Evolutionary conservation across 495 filamentous ascomycete species (phyloP).

Genomic region (Aspergillus wentii): DNA sequence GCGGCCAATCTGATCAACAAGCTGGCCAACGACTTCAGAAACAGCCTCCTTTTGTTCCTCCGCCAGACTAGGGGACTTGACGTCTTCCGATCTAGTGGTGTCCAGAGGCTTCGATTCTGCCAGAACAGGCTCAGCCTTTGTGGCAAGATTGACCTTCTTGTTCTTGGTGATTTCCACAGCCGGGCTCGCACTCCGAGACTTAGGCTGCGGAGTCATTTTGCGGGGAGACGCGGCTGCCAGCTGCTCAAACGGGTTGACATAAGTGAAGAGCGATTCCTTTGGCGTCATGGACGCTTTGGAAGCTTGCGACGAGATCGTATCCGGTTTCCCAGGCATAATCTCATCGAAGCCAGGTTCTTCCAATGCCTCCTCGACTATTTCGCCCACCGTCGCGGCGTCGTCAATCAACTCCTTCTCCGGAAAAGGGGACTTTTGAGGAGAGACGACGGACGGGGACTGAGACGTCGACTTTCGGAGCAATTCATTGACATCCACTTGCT

Average conservation of each 20-base stretch:
- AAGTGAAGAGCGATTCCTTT: slow-evolving; percentile 62
- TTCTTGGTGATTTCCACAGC: slow-evolving; percentile 23
- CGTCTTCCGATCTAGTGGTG: slow-evolving; percentile 13
- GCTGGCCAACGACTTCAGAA: slow-evolving; percentile 61
- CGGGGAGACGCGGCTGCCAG: slow-evolving; percentile 64
- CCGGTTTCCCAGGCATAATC: slow-evolving; percentile 21
- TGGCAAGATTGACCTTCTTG: slow-evolving; percentile 19
- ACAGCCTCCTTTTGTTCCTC: slow-evolving; percentile 58
- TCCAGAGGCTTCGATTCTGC: slow-evolving; percentile 3
- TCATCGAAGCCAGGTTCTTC: slow-evolving; percentile 9
- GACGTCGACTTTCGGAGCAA: slow-evolving; percentile 5
- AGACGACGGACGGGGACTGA: slow-evolving; percentile 8
- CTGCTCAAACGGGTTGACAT: slow-evolving; percentile 77
- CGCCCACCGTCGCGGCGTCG: slow-evolving; percentile 17
- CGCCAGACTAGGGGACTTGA: slow-evolving; percentile 28
- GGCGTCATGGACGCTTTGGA: slow-evolving; percentile 10
- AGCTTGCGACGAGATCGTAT: slow-evolving; percentile 20
- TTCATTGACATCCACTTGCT: slow-evolving; percentile 13
- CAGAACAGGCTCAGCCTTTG: slow-evolving; percentile 11
- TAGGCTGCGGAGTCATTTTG: slow-evolving; percentile 42
- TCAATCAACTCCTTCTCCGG: slow-evolving; percentile 5
- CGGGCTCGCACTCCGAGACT: slow-evolving; percentile 33
- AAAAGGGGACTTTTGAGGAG: slow-evolving; percentile 13
- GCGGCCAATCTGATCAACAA: slow-evolving; percentile 62
- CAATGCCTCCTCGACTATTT: slow-evolving; percentile 14